Evolutionary conservation across 1,284 basidiomycete species (phyloP).

Genomic region (Ustilago bromivora): DNA sequence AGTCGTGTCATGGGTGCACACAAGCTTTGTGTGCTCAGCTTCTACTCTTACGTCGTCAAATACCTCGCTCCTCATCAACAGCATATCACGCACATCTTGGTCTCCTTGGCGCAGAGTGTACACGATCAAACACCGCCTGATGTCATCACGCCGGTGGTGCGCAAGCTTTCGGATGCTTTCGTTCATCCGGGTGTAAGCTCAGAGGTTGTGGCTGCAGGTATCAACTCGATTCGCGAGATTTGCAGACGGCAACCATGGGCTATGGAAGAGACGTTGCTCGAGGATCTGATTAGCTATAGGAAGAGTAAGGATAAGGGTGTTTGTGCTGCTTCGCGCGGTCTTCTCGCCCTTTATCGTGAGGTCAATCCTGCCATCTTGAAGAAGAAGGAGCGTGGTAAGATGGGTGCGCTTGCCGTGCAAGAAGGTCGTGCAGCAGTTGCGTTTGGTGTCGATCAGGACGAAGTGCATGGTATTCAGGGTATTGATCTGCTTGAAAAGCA

Average conservation of each 20-base stretch:
- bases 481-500: slow-evolving; percentile 68
- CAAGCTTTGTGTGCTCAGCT: slow-evolving; percentile 92
- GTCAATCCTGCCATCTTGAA: slow-evolving; percentile 95
- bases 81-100: slow-evolving; percentile 92
- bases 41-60: slow-evolving; percentile 94
- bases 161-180: slow-evolving; percentile 93
- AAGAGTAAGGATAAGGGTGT: slow-evolving; percentile 96
- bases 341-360: slow-evolving; percentile 93
- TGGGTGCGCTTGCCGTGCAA: slow-evolving; percentile 59
- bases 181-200: slow-evolving; percentile 96
- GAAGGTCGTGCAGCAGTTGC: slow-evolving; percentile 71
- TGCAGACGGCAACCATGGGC: slow-evolving; percentile 92
- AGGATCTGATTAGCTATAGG: slow-evolving; percentile 92
- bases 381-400: slow-evolving; percentile 78
- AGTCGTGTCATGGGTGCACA: slow-evolving; percentile 94
- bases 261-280: slow-evolving; percentile 92
- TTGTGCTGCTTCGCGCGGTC: slow-evolving; percentile 84
- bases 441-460: slow-evolving; percentile 82
- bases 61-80: slow-evolving; percentile 94
- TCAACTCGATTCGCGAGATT: slow-evolving; percentile 94
- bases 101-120: slow-evolving; percentile 92
- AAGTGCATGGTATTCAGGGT: slow-evolving; percentile 85
- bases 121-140: slow-evolving; percentile 97
- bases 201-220: slow-evolving; percentile 93
- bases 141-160: slow-evolving; percentile 86